Evolutionary conservation across 2,329 filamentous ascomycete genomes (phyloP).

Genomic region (Apiospora saccharicola): DNA sequence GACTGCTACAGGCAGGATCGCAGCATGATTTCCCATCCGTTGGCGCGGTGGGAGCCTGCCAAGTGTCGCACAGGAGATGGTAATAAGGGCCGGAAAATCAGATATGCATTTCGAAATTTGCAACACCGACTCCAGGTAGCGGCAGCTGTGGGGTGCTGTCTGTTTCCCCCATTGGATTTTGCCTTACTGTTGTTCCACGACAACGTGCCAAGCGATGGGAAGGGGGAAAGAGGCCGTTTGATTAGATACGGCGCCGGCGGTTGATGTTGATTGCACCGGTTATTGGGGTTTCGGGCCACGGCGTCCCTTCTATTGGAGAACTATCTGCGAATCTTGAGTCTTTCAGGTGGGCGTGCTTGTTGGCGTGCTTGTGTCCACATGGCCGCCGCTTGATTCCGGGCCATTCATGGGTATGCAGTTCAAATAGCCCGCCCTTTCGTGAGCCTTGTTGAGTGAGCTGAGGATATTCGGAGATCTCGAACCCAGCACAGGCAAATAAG

Average conservation of each 20-base stretch:
- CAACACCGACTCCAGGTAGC: neutral
- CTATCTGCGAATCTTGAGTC: neutral
- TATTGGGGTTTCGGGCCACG: neutral
- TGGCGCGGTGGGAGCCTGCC: neutral
- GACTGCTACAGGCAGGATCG: neutral
- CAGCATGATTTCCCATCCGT: neutral
- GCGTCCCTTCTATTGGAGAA: conserved; percentile 1
- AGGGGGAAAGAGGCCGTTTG: neutral
- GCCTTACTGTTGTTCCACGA: neutral
- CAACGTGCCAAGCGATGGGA: neutral
- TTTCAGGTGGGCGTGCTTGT: neutral
- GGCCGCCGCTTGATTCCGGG: neutral
- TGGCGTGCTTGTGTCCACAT: neutral
- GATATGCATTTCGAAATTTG: conserved; percentile 3
- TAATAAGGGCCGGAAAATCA: neutral
- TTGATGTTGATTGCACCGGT: conserved; percentile 6
- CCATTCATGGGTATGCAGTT: neutral
- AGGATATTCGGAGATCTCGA: conserved; percentile 3
- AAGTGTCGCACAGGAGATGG: neutral
- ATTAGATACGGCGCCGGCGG: conserved; percentile 4
- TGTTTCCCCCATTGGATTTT: neutral
- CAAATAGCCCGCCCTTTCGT: neutral
- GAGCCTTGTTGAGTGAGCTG: neutral
- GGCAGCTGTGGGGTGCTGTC: neutral
- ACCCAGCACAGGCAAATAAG: neutral